Base-by-base conservation (phyloP, 305 asterid genomes). In the Rubia balearica region DNA sequence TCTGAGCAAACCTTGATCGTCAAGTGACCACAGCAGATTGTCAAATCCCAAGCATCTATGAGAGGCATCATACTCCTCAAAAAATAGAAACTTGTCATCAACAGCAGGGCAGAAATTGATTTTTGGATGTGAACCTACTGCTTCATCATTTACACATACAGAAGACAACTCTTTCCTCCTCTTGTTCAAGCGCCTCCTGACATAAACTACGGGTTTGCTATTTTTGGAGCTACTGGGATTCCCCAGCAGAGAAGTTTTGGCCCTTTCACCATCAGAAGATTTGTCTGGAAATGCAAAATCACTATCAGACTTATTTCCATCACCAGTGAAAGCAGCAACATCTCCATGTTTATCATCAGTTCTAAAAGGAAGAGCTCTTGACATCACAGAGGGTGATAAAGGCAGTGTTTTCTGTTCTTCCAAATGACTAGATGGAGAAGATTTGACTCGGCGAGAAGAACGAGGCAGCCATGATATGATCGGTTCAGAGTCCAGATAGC, bases 391-490 rank as follows among this genome's bases (percentile, higher is more conserved):
- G 33, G 72, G 71, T 75, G 86, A 79, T 8, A 69, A 71, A 74
- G 84, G 73, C 64, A 80, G 71, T 33, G 75, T 71, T 83, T 77
- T 85, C 79, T 74, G 92, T 77, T 85, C 87, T 78, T 90, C 86
- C 65, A 70, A 76, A 49, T 89, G 72, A 75, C 81, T 81, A 48
- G 83, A 74, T 65, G 94, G 84, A 72, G 82, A 72, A 74, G 89
- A 76, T 81, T 92, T 92, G 78, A 72, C 85, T 74, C 85, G 89
- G 72, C 81, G 97, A 78, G 93, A 84, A 78, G 87, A 84, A 68
- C 91, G 92, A 78, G 92, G 85, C 75, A 92, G 80, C 99, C 99
- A 95, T 73, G 92, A 89, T 48, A 90, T 90, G 69, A 92, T 90
- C 74, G 98, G 96, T 82, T 89, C 96, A 16, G 96, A 89, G 78